Evolutionary conservation across 75 land plant species (phyloP), one percentile per base, ranked within the genome.

Genomic region (Chamaecyparis obtusa): DNA sequence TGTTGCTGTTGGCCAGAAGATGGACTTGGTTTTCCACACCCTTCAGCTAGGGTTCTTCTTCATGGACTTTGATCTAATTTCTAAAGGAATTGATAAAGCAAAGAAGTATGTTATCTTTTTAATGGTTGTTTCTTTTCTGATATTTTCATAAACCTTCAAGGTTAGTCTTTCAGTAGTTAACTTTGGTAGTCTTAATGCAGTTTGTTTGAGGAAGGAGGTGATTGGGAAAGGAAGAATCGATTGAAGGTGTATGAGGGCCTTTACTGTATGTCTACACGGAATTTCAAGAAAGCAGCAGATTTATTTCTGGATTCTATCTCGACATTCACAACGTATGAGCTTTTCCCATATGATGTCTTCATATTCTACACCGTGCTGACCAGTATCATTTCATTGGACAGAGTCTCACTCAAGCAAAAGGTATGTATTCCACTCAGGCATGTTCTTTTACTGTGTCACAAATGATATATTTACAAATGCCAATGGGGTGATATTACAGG

Each of bases 151-250:
- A 89, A 35, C 11, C 10, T 33, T 85, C 82, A 17, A 21, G 64
- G 2, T 9, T 30, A 39, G 48, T 67, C 54, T 86, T 39, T 30
- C 56, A 32, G 4, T 80, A 49, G 48, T 54, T 87, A 49, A 46
- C 55, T 83, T 87, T 86, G 85, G 24, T 55, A 54, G 33, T 32
- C 39, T 24, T 9, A 37, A 81, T 81, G 44, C 90, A 96, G 96
- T 74, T 89, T 98, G 90, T 98, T 98, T 88, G 99, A 98, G 86
- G 99, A 96, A 86, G 99, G 99, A 64, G 99, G 99, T 87, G 99
- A 98, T 85, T 98, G 99, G 99, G 99, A 98, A 82, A 95, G 99
- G 90, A 98, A 98, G 86, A 98, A 98, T 87, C 92, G 99, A 27
- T 87, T 98, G 86, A 98, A 98, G 86, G 99, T 98, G 49, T 98